Percentiles rank a stretch among this genome's conserved stretches.
phyloP scores from a whole-genome alignment of 352 stramenopile species.

The Stramenopiles sp. region DNA sequence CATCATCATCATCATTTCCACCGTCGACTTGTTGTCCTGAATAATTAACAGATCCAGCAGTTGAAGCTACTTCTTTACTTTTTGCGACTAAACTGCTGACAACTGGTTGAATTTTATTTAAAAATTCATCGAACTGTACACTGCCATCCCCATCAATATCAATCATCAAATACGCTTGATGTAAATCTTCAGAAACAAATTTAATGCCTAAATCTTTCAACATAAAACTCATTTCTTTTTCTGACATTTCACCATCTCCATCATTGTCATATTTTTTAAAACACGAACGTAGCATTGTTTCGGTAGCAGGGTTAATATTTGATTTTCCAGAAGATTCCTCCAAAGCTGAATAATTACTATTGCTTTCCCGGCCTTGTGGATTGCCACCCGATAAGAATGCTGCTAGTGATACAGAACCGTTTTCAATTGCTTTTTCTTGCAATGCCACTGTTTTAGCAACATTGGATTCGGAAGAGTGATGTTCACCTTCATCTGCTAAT shows the following conservation, averaged over 20 bases:
- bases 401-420: too few species aligned
- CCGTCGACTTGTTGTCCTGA: conserved; percentile 9
- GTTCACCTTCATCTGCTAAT: too few species aligned
- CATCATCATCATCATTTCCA: conserved; percentile 16
- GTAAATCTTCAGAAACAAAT: conserved; percentile 44
- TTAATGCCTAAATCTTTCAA: conserved; percentile 79
- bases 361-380: too few species aligned
- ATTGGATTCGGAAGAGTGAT: too few species aligned
- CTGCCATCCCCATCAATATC: conserved; percentile 67
- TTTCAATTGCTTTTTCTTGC: too few species aligned
- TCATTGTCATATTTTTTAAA: conserved; percentile 80
- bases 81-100: conserved; percentile 23
- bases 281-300: conserved; percentile 68
- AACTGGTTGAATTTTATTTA: conserved; percentile 60
- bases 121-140: conserved; percentile 84
- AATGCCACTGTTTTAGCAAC: too few species aligned
- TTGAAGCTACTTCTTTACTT: background rate
- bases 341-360: too few species aligned
- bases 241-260: conserved; percentile 56
- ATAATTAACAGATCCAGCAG: background rate
- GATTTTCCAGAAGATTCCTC: too few species aligned
- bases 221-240: conserved; percentile 67
- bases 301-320: too few species aligned
- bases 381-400: too few species aligned
- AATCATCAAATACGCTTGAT: conserved; percentile 54